Evolutionary conservation across 352 stramenopile genomes (phyloP), one percentile per base, ranked within the genome.

Genomic region (Pythium apleroticum): DNA sequence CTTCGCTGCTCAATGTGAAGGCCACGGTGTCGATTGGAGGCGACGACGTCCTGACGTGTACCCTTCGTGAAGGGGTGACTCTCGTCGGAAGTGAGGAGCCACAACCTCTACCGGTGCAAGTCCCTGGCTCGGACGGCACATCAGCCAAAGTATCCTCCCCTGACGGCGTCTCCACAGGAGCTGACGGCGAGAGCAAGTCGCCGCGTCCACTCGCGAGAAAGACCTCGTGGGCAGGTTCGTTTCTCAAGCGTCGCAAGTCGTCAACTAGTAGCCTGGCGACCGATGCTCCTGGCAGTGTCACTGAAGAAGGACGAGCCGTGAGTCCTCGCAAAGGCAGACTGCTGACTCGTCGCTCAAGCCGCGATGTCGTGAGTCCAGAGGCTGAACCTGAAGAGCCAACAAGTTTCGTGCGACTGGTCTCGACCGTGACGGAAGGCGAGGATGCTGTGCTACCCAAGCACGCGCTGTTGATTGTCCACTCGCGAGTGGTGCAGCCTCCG

Each of bases 241-340:
- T 72, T 35, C 55, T 72, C 22, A 67, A 68, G 39, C 65, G 65
- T 3, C 46, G 65, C 22, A 72, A 72, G 28, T 72, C 65, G 8
- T 72, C 65, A 4, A 52, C 65, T 6, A 25, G 43, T 8, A 52
- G 45, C 20, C 10, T 28, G 2, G 24, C 37, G 19, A 12, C 9
- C 2, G 63, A 59, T 3, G 24, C 28, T 20, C 2, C 11, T 3
- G 63, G 64, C 12, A 41, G 10, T 20, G 0, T 24, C 5, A n/a
- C 24, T 2, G 54, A 37, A n/a, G 35, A 28, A 35, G 46, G 33
- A 11, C 27, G 12, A 30, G 25, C 37, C 1, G 39, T 27, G 5
- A 69, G 56, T 33, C 49, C 56, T 19, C 49, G 37, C 3, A 56
- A 57, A 24, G 55, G 33, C 27, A 7, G 43, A 22, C 41, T 41